Conservation (phyloP, 2,329 filamentous ascomycete species). For the Pyricularia grisea region DNA sequence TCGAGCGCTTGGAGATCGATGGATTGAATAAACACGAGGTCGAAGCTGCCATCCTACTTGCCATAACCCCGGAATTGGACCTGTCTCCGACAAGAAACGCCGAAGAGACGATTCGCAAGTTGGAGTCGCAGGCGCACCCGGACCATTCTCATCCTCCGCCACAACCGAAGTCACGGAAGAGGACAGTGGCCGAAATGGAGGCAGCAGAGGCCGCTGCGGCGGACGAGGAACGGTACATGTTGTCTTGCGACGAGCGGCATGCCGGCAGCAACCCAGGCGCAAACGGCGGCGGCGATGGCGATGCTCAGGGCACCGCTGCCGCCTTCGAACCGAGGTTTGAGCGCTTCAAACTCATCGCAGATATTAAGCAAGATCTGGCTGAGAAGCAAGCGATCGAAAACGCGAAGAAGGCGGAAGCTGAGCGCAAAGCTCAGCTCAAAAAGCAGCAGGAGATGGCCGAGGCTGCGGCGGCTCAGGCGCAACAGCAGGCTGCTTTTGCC, state of each 20-base stretch:
- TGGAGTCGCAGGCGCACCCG: constrained; percentile 66
- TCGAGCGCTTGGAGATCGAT: constrained; percentile 67
- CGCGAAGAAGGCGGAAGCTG: constrained; percentile 52
- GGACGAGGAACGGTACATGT: constrained; percentile 84
- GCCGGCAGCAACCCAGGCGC: constrained; percentile 49
- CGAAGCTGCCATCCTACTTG: constrained; percentile 66
- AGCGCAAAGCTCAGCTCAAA: constrained; percentile 40
- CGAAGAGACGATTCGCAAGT: constrained; percentile 59
- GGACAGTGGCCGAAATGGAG: constrained; percentile 88
- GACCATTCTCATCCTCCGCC: constrained; percentile 70
- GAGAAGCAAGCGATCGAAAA: constrained; percentile 73
- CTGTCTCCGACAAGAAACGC: constrained; percentile 65
- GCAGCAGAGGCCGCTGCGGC: constrained; percentile 89
- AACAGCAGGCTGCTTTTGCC: constrained; percentile 26
- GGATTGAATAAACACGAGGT: constrained; percentile 62
- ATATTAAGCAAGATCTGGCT: constrained; percentile 68
- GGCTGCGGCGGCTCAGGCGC: constrained; percentile 26
- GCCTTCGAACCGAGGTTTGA: constrained; percentile 82
- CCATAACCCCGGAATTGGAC: constrained; percentile 65
- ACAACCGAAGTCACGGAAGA: constrained; percentile 79
- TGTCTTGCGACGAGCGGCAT: constrained; percentile 79
- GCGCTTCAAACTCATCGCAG: constrained; percentile 82
- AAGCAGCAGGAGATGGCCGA: constrained; percentile 36
- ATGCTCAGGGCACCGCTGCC: constrained; percentile 61
- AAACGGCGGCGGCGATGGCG: constrained; percentile 54